phyloP scores from a whole-genome alignment of 2,329 filamentous ascomycete genomes.

The Claviceps quebecensis region DNA sequence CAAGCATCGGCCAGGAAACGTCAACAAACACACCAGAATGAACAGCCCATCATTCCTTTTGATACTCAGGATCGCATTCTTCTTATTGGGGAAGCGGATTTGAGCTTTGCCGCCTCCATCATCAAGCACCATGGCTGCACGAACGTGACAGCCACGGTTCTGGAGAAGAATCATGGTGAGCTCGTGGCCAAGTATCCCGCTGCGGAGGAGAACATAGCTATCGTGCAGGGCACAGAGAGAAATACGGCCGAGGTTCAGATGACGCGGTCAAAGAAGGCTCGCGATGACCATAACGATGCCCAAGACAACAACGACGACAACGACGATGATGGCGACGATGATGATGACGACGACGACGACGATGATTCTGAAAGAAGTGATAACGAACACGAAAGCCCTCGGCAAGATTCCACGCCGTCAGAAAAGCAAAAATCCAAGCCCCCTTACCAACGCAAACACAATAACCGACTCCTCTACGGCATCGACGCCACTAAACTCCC shows the following conservation, averaged over 20 bases:
- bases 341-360: not conserved
- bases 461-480: conserved; percentile 8
- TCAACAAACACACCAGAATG: conserved; percentile 13
- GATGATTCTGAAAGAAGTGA: not conserved
- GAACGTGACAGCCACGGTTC: conserved; percentile 55
- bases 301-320: not conserved
- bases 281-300: not conserved
- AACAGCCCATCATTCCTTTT: conserved; percentile 51
- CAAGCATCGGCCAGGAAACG: conserved; percentile 3
- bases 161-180: conserved; percentile 41
- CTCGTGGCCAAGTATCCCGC: conserved; percentile 65
- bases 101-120: conserved; percentile 61
- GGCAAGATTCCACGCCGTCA: not conserved
- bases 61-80: conserved; percentile 52
- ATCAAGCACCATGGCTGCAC: conserved; percentile 51
- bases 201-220: conserved; percentile 42
- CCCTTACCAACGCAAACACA: conserved; percentile 11
- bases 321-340: not conserved
- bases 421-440: not conserved
- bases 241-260: not conserved
- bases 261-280: not conserved
- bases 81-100: conserved; percentile 66
- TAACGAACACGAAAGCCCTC: not conserved
- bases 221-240: conserved; percentile 22
- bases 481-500: conserved; percentile 22